A percentile compares a stretch with the other conserved stretches of the same genome.
These are phyloP conservation scores for Thraustochytrium aureum DNA, from an alignment of 352 stramenopile species.

Conservation along the genomic window DNA sequence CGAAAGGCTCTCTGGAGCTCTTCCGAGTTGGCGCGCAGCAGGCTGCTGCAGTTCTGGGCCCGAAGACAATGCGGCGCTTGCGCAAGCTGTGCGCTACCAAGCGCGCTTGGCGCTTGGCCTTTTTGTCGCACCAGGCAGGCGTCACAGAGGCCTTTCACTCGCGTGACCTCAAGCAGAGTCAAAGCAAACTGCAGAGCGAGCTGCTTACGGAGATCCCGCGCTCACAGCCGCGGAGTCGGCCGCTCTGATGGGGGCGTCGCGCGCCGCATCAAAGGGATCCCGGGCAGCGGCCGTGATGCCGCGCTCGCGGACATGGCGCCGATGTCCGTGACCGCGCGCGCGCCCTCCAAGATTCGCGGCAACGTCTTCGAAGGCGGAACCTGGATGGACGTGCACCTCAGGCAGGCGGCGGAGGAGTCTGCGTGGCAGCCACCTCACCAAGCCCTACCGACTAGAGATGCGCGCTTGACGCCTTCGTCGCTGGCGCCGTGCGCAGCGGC, in stretches of 20 bases:
- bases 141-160: not conserved
- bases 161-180: not conserved
- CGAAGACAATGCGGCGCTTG: not conserved
- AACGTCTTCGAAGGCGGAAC: constrained; percentile 15
- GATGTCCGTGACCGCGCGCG: no score
- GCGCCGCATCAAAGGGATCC: no score
- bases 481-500: no score
- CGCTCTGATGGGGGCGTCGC: no score
- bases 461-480: no score
- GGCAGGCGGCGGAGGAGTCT: not conserved
- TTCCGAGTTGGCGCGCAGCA: not conserved
- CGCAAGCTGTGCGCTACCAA: not conserved
- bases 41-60: not conserved
- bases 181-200: no score
- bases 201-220: no score
- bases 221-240: no score
- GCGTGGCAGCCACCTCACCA: no score
- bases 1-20: not conserved
- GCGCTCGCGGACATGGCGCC: no score
- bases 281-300: no score
- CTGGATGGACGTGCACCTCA: constrained; percentile 33
- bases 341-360: not conserved
- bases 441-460: no score
- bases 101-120: constrained; percentile 28
- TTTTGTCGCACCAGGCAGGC: not conserved